A percentile compares a stretch with the other conserved stretches of the same genome.
phyloP scores from a whole-genome alignment of 1,284 basidiomycete genomes.

The Cutaneotrichosporon spelunceum region DNA sequence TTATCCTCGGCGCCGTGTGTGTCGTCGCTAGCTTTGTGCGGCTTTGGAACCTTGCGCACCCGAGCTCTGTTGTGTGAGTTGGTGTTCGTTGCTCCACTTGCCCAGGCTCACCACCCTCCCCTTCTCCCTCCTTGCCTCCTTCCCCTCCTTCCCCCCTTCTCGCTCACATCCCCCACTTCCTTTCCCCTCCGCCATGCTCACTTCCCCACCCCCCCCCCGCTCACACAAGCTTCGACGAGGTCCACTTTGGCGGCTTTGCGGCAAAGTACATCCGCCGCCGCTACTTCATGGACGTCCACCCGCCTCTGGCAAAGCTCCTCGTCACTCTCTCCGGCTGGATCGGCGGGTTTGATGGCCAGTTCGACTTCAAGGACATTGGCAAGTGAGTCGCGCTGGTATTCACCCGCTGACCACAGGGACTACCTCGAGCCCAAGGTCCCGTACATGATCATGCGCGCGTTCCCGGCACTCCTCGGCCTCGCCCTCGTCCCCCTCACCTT shows the following conservation, averaged over 20 bases:
- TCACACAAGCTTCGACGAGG: constrained; percentile 81
- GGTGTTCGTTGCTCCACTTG: too few species aligned
- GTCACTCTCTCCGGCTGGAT: constrained; percentile 87
- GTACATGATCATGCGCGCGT: constrained; percentile 91
- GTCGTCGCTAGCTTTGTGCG: constrained; percentile 68
- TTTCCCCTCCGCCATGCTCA: too few species aligned
- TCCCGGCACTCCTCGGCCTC: constrained; percentile 86
- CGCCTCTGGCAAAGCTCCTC: constrained; percentile 91
- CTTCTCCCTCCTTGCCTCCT: not conserved
- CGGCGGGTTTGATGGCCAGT: constrained; percentile 87
- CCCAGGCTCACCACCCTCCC: too few species aligned
- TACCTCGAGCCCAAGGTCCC: constrained; percentile 75
- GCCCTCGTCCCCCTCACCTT: constrained; percentile 87
- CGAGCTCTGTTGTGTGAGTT: constrained; percentile 83
- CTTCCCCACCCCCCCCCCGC: not conserved
- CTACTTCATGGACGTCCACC: constrained; percentile 97
- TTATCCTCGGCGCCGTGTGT: constrained; percentile 33
- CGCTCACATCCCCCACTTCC: too few species aligned
- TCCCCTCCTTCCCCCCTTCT: not conserved
- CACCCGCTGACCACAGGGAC: constrained; percentile 54
- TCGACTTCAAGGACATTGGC: constrained; percentile 96
- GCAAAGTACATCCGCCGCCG: constrained; percentile 82
- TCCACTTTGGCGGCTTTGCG: constrained; percentile 94
- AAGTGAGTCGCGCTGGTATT: constrained; percentile 60
- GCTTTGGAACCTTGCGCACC: constrained; percentile 72